phyloP scores from a whole-genome alignment of 2,329 filamentous ascomycete genomes.

The Calycina herbarum region DNA sequence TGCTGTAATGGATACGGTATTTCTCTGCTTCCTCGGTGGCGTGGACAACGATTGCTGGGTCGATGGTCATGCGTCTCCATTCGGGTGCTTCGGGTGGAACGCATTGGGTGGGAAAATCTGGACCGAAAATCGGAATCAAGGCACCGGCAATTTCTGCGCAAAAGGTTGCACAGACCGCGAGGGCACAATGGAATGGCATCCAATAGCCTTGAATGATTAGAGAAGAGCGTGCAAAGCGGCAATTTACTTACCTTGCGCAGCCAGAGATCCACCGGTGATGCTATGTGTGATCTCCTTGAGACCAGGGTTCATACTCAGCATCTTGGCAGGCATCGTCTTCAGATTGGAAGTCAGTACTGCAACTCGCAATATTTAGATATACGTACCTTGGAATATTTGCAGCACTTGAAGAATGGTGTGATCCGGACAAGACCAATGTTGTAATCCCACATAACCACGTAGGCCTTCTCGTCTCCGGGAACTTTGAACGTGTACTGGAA shows the following conservation, averaged over 20 bases:
- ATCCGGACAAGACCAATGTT: conserved; percentile 91
- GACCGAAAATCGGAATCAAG: conserved; percentile 87
- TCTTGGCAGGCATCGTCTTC: conserved; percentile 86
- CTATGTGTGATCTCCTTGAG: conserved; percentile 89
- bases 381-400: conserved; percentile 80
- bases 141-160: conserved; percentile 82
- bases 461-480: conserved; percentile 65
- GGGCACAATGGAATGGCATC: conserved; percentile 89
- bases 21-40: conserved; percentile 52
- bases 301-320: conserved; percentile 74
- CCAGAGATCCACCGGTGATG: conserved; percentile 88
- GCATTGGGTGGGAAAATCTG: conserved; percentile 74
- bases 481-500: conserved; percentile 81
- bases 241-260: conserved; percentile 71
- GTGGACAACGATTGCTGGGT: conserved; percentile 52
- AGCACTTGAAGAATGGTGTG: conserved; percentile 92
- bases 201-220: conserved; percentile 73
- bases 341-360: conserved; percentile 24
- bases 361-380: background rate
- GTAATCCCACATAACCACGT: conserved; percentile 94
- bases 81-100: conserved; percentile 60
- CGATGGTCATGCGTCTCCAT: conserved; percentile 68
- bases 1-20: conserved; percentile 40
- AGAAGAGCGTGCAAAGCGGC: conserved; percentile 15
- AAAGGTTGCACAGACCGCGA: conserved; percentile 84